phyloP scores from a whole-genome alignment of 805 yeast species.

The Brettanomyces bruxellensis region DNA sequence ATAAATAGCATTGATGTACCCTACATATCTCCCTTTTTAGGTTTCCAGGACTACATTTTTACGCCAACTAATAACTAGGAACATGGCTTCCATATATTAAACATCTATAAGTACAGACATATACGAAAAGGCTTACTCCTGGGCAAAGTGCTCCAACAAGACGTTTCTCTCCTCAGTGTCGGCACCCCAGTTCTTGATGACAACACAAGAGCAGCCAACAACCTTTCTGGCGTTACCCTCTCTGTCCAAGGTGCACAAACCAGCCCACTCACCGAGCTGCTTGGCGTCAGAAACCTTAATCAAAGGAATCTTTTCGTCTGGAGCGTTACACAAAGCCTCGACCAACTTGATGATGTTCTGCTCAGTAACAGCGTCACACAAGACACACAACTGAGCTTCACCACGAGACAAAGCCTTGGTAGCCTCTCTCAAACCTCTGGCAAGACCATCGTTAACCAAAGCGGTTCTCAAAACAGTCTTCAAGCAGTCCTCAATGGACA shows the following conservation, averaged over 20 bases:
- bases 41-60: background rate
- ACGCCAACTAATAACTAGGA: background rate
- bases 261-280: conserved; percentile 99
- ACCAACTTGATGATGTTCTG: conserved; percentile 92
- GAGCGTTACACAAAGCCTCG: conserved; percentile 98
- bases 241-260: conserved; percentile 98
- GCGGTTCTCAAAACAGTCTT: conserved; percentile 97
- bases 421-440: conserved; percentile 99
- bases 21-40: background rate
- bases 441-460: conserved; percentile 97
- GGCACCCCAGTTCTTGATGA: conserved; percentile 99
- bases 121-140: conserved; percentile 45
- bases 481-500: conserved; percentile 97
- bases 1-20: background rate
- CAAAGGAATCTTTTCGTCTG: conserved; percentile 92
- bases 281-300: conserved; percentile 99
- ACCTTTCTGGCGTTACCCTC: conserved; percentile 99
- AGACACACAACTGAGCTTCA: conserved; percentile 95
- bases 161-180: conserved; percentile 96
- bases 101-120: background rate
- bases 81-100: conserved; percentile 1
- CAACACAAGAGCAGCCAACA: conserved; percentile 99
- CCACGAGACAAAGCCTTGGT: conserved; percentile 97
- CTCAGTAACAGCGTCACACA: conserved; percentile 98
- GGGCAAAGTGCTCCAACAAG: conserved; percentile 92